Base-by-base conservation (phyloP, 192 early-diverging fungal genomes). In the Linnemannia hyalina region DNA sequence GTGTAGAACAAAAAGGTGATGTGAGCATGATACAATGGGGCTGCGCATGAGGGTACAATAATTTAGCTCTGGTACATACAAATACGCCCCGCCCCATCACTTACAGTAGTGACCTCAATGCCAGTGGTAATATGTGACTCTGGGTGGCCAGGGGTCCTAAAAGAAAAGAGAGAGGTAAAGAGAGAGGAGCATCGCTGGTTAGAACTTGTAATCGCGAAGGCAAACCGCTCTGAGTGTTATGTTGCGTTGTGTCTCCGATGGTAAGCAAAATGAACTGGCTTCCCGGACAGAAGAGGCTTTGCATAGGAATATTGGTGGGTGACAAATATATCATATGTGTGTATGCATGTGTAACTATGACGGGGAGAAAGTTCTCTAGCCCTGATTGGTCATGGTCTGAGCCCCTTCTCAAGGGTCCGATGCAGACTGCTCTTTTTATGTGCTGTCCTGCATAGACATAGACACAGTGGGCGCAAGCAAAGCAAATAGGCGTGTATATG, bases 101-200 rank as follows among this genome's bases (percentile, higher is more conserved):
- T 65, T 89, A 87, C 63, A 73, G 98, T 99, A 42, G 98, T 97
- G 20, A 98, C 97, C 89, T 99, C 98, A 83, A 99, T 93, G 68
- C 98, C 98, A 68, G 92, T 90, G 40, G 97, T 96, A n/a, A 95
- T 89, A 73, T 94, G 93, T 78, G 91, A 89, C 90, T 99, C 98
- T 38, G 98, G 98, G 83, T 99, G 98, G 6, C 98, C 98, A 32
- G 98, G 98, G 65, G 97, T 98, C 77, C 96, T 97, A 82, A 49
- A 76, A 72, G 69, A 71, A 73, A 86, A 65, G 26, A 32, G 74
- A 65, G 29, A 68, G 63, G 11, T 3, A 41, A 36, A 7, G 10
- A 47, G 46, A 73, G 32, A 52, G 40, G 10, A 4, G 11, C 16
- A 49, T 38, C 20, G 42, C 26, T 26, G 38, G 22, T 38, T 52